These are phyloP conservation scores for Ceratocystis papillata DNA, from an alignment of 2,329 filamentous ascomycete genomes.

Conservation along the genomic window DNA sequence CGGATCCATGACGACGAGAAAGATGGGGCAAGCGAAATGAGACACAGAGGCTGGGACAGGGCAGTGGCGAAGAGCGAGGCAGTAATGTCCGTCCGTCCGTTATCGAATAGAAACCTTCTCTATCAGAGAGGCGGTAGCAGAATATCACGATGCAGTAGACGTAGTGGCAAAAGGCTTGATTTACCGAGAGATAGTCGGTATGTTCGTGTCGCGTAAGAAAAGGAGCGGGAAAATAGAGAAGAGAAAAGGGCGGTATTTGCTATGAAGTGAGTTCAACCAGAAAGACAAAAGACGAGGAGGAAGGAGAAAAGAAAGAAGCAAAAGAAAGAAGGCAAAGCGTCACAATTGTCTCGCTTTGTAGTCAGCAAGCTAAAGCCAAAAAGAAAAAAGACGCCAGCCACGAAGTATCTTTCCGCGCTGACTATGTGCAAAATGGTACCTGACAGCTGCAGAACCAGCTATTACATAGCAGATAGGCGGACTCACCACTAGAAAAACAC, in stretches of 20 bases:
- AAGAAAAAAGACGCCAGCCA: background rate
- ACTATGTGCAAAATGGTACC: background rate
- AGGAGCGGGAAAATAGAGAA: background rate
- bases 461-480: background rate
- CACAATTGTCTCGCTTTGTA: constrained; percentile 4
- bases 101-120: background rate
- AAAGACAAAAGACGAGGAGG: background rate
- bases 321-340: background rate
- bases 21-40: background rate
- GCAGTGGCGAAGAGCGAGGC: background rate
- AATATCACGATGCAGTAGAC: background rate
- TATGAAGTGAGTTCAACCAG: background rate
- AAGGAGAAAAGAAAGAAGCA: constrained; percentile 4
- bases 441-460: background rate
- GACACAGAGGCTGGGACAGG: background rate
- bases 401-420: background rate
- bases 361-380: background rate
- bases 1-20: background rate
- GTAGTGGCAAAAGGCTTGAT: background rate
- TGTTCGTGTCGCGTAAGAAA: too few relatives aligned
- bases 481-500: too few relatives aligned
- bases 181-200: background rate
- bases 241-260: background rate
- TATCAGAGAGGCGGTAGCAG: background rate
- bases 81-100: too few relatives aligned